These are phyloP conservation scores for Lepidium africanum DNA, from an alignment of 345 rosid genomes.

Conservation along the genomic window DNA sequence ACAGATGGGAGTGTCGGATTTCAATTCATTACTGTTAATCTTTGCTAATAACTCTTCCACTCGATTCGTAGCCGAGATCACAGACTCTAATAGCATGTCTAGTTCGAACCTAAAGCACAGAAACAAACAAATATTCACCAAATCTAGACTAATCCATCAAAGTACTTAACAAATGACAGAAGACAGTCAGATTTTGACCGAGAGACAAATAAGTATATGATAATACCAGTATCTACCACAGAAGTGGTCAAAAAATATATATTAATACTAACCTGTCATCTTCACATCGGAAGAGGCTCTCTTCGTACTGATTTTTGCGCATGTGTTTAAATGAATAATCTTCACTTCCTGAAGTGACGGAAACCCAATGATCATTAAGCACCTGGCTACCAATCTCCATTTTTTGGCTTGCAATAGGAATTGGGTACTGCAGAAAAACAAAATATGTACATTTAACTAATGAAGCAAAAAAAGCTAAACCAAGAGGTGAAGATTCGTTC, in stretches of 20 bases:
- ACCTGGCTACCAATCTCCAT: slow-evolving; percentile 76
- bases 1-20: slow-evolving; percentile 40
- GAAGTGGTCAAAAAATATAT: no score
- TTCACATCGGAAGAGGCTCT: slow-evolving; percentile 84
- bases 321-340: slow-evolving; percentile 93
- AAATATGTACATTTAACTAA: slow-evolving; percentile 1
- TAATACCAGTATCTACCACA: no score
- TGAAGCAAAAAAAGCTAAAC: slow-evolving; percentile 4
- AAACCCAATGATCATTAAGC: slow-evolving; percentile 88
- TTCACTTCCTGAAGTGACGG: slow-evolving; percentile 96
- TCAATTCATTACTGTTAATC: slow-evolving; percentile 49
- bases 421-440: slow-evolving; percentile 63
- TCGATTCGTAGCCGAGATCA: slow-evolving; percentile 59
- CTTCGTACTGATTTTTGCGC: slow-evolving; percentile 95
- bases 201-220: no score
- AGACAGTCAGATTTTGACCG: no score
- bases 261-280: slow-evolving; percentile 62
- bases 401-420: slow-evolving; percentile 76
- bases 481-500: not conserved
- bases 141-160: no score
- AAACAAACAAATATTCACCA: no score
- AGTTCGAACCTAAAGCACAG: slow-evolving; percentile 65
- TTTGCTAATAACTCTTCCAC: slow-evolving; percentile 74
- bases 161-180: no score
- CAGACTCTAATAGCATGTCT: slow-evolving; percentile 89